Evolutionary conservation across 768 basidiomycete species (phyloP).

Genomic region (Leccinellum rugosiceps): DNA sequence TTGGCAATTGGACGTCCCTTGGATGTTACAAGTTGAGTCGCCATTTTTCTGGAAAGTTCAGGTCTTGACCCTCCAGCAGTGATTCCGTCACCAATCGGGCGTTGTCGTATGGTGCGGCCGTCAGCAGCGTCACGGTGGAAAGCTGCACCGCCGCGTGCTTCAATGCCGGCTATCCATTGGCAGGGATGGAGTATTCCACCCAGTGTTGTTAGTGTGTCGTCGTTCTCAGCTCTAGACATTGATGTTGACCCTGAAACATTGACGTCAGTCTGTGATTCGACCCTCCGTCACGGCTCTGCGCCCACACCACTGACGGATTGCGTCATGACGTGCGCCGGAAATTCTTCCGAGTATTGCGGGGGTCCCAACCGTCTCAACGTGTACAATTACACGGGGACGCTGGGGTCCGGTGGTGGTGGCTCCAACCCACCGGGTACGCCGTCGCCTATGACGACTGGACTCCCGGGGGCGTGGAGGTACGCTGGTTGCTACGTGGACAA

Average conservation of each 20-base stretch:
- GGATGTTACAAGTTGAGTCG: slow-evolving; percentile 69
- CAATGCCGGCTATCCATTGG: slow-evolving; percentile 37
- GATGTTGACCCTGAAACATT: slow-evolving; percentile 41
- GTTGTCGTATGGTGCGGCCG: slow-evolving; percentile 29
- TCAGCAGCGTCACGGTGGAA: slow-evolving; percentile 46
- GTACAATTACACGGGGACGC: slow-evolving; percentile 14
- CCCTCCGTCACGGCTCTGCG: slow-evolving; percentile 18
- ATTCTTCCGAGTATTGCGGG: slow-evolving; percentile 60
- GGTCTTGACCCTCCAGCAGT: slow-evolving; percentile 17
- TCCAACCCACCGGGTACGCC: neutral
- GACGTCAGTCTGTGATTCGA: slow-evolving; percentile 25
- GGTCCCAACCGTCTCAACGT: slow-evolving; percentile 52
- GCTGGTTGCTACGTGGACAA: slow-evolving; percentile 73
- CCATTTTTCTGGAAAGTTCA: neutral
- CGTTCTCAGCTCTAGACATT: slow-evolving; percentile 23
- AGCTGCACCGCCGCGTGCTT: slow-evolving; percentile 49
- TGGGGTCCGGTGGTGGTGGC: neutral
- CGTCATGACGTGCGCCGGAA: slow-evolving; percentile 30
- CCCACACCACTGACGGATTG: slow-evolving; percentile 52
- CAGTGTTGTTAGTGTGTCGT: slow-evolving; percentile 47
- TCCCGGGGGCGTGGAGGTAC: slow-evolving; percentile 58
- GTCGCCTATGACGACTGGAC: slow-evolving; percentile 46
- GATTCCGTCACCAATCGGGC: slow-evolving; percentile 35
- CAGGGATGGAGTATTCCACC: slow-evolving; percentile 45
- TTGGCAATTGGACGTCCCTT: slow-evolving; percentile 65